phyloP scores from a whole-genome alignment of 2,329 filamentous ascomycete genomes.

The Claviceps digitariae region DNA sequence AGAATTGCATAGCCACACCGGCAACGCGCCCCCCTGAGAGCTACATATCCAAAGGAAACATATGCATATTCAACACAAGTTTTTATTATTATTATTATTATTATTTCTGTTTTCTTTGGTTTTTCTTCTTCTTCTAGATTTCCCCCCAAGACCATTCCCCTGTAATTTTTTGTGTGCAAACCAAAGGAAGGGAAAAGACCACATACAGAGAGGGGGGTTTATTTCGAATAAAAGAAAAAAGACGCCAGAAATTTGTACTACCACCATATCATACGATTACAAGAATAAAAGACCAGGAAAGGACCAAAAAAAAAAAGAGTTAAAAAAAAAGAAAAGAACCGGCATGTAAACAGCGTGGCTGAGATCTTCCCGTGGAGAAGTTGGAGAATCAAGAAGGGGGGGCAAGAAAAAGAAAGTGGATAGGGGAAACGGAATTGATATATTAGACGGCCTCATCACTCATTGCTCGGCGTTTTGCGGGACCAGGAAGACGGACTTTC shows the following conservation, averaged over 20 bases:
- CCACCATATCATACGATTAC: background rate
- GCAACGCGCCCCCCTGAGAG: no score
- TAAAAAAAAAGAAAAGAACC: background rate
- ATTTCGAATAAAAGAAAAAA: no score
- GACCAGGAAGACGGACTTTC: background rate
- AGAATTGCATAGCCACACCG: no score
- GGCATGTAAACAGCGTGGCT: background rate
- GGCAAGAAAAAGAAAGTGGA: no score
- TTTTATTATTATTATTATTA: no score
- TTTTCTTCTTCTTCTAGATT: background rate
- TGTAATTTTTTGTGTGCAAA: background rate
- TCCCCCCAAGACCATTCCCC: background rate
- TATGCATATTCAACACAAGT: background rate
- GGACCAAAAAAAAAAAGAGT: no score
- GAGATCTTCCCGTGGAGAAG: background rate
- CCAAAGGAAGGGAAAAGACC: background rate
- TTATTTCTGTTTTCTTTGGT: no score
- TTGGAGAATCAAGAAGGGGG: background rate
- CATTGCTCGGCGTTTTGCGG: background rate
- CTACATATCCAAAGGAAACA: background rate
- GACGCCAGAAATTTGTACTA: background rate
- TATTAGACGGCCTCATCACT: background rate
- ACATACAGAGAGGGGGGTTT: background rate
- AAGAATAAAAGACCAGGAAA: background rate
- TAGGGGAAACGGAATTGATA: background rate